Base-by-base conservation (phyloP, 2,329 filamentous ascomycete species). In the Beauveria medogensis region DNA sequence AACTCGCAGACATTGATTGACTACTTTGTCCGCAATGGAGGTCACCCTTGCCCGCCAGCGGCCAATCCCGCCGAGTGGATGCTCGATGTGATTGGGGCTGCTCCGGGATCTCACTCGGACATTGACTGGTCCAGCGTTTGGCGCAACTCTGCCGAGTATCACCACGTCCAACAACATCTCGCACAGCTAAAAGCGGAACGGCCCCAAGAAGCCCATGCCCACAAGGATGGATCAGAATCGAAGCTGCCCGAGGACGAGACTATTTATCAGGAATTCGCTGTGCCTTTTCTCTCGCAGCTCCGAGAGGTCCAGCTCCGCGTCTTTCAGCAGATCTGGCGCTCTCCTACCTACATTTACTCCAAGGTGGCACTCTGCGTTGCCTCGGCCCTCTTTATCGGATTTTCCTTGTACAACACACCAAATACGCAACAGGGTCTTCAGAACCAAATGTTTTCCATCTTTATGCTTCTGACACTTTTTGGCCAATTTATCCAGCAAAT, bases 311-410 rank as follows among this genome's bases (percentile, higher is more conserved):
- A 84, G 22, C 72, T 81, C 65, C 90, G 92, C 68, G 88, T 94
- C 28, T 94, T 94, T 78, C 84, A 92, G 70, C 91, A 96, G 72
- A 95, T 94, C 81, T 96, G 92, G 91, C 89, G 92, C 63, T 92
- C 87, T 0, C 92, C 92, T 0, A 82, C 86, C 4, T 96, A 96
- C 77, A 92, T 96, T 73, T 95, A 93, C 77, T 87, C 89, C 68
- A 96, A 96, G 79, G 71, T 80, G 0, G 77, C 81, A 1, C 85
- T 95, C 20, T 91, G 87, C 70, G 75, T 82, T 24, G 74, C 85
- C 16, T 75, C 82, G 40, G 76, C 87, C 4, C 80, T 95, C 14
- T 95, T 93, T 72, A 90, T 94, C 68, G 91, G 90, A 40, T 91
- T 92, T 72, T 87, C 88, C 58, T 92, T 94, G 74, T 90, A 83